Evolutionary conservation across 2,329 filamentous ascomycete genomes (phyloP).

Genomic region (Verticillium isaacii): DNA sequence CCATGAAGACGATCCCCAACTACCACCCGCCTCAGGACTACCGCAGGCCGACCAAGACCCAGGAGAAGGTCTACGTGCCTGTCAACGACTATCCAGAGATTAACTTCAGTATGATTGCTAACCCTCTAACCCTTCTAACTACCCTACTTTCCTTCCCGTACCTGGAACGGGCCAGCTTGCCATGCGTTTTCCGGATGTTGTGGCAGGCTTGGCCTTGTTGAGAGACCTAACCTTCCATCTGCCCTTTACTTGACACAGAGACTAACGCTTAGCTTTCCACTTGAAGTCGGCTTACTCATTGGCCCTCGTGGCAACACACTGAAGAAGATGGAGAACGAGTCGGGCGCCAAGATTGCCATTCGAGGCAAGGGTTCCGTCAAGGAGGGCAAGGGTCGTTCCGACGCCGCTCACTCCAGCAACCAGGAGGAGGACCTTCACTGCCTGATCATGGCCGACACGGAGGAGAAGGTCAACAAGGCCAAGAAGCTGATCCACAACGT

Average conservation of each 20-base stretch:
- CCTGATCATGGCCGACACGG: conserved; percentile 98
- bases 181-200: conserved; percentile 22
- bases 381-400: conserved; percentile 98
- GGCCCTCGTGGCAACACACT: conserved; percentile 99
- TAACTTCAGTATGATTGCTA: conserved; percentile 99
- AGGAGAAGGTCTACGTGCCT: conserved; percentile 99
- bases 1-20: conserved; percentile 99
- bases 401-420: conserved; percentile 98
- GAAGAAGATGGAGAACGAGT: conserved; percentile 99
- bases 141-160: conserved; percentile 29
- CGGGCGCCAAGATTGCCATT: conserved; percentile 96
- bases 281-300: conserved; percentile 99
- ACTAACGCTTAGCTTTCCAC: conserved; percentile 92
- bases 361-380: conserved; percentile 99
- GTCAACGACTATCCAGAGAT: conserved; percentile 99
- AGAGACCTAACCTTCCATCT: conserved; percentile 24
- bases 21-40: conserved; percentile 99
- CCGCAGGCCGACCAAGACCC: conserved; percentile 97
- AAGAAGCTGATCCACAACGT: conserved; percentile 98
- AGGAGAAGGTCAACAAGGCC: conserved; percentile 99
- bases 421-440: conserved; percentile 99
- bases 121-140: conserved; percentile 85
- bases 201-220: conserved; percentile 18
- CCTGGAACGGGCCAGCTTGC: conserved; percentile 41
- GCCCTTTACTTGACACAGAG: conserved; percentile 33